Conservation (phyloP, 257 asterid species). For the Penstemon newberryi region DNA sequence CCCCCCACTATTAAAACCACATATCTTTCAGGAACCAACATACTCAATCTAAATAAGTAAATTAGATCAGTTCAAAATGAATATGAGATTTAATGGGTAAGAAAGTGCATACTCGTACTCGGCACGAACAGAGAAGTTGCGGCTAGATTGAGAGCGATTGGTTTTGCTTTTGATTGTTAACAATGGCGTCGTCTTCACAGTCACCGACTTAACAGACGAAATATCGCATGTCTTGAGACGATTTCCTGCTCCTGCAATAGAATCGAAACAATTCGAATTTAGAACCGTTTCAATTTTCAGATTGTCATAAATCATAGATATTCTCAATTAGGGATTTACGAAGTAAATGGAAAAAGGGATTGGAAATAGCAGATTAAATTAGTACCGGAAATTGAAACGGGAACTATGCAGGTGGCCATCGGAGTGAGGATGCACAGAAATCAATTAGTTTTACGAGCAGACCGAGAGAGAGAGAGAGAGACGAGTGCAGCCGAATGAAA, state of each 20-base stretch:
- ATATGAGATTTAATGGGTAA: neutral
- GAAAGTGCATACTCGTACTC: conserved; percentile 47
- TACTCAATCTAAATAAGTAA: neutral
- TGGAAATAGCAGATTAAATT: neutral
- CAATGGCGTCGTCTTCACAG: conserved; percentile 45
- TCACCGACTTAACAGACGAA: conserved; percentile 41
- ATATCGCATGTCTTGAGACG: conserved; percentile 33
- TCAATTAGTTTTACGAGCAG: neutral
- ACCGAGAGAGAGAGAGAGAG: conserved; percentile 6
- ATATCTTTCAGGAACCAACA: neutral
- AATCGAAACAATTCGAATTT: conserved; percentile 6
- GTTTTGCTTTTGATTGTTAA: conserved; percentile 35
- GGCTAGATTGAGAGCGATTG: conserved; percentile 29
- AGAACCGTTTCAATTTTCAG: conserved; percentile 4
- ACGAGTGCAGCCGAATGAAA: neutral
- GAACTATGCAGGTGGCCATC: conserved; percentile 58
- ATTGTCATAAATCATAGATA: neutral
- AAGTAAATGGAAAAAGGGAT: neutral
- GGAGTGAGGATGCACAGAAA: conserved; percentile 21
- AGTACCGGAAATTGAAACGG: conserved; percentile 49
- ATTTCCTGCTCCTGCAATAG: conserved; percentile 46
- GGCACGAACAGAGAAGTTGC: conserved; percentile 51
- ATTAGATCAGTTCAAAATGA: neutral
- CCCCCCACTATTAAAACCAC: neutral
- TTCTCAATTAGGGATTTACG: neutral